These are phyloP conservation scores for Daldinia sp. DNA, from an alignment of 2,329 filamentous ascomycete species.

Conservation along the genomic window DNA sequence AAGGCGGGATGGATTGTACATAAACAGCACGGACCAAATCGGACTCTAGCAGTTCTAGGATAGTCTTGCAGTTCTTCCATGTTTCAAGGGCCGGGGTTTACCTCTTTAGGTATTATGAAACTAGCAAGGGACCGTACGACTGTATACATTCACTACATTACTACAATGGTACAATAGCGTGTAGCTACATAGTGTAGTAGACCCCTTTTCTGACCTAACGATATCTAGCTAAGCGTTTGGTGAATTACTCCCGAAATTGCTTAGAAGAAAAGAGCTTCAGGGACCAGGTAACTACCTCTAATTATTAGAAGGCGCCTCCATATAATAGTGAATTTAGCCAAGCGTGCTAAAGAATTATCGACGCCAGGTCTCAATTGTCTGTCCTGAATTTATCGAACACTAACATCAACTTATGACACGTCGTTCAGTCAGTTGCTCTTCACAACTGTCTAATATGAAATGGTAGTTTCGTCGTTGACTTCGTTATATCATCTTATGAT, in stretches of 20 bases:
- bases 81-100: constrained; percentile 35
- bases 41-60: constrained; percentile 11
- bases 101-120: constrained; percentile 34
- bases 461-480: not conserved
- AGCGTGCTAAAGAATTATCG: constrained; percentile 1
- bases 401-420: not conserved
- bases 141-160: not conserved
- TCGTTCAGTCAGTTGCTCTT: not conserved
- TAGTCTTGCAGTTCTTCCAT: constrained; percentile 27
- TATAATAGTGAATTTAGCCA: not conserved
- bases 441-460: not conserved
- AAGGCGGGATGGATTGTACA: constrained; percentile 18
- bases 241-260: constrained; percentile 20
- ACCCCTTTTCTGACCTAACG: constrained; percentile 26
- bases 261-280: constrained; percentile 8
- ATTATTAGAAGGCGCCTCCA: not conserved
- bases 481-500: no score
- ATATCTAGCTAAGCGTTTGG: constrained; percentile 13
- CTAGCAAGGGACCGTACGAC: constrained; percentile 17
- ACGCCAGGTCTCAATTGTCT: not conserved
- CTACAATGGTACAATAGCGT: not conserved
- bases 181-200: not conserved
- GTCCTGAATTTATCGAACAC: not conserved
- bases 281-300: not conserved
- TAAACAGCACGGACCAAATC: constrained; percentile 18